A percentile compares a stretch with the other conserved stretches of the same genome.
Evolutionary conservation across 202 grass and related monocot species (phyloP).

Genomic region (Eragrostis tef): DNA sequence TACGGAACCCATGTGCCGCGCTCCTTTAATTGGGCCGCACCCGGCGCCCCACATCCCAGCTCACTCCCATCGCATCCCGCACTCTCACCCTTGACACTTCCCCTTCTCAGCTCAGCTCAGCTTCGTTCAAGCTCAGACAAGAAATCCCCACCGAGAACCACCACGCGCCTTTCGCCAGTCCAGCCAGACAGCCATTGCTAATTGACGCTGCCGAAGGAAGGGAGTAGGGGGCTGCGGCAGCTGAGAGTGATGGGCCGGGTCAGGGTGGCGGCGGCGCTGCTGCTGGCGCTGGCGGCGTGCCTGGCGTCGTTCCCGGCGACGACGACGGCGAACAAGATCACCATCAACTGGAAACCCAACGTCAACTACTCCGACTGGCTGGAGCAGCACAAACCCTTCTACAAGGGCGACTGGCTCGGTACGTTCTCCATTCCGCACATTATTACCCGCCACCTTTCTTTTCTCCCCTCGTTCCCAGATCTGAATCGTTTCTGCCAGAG

Average conservation of each 20-base stretch:
- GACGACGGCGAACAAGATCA: constrained; percentile 67
- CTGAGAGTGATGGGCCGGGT: neutral
- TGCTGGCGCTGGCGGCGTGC: constrained; percentile 47
- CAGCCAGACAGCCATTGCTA: neutral
- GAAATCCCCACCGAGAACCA: neutral
- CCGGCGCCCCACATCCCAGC: constrained; percentile 16
- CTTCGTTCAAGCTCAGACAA: constrained; percentile 9
- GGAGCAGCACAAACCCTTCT: constrained; percentile 78
- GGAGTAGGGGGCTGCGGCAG: neutral
- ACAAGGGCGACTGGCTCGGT: constrained; percentile 98
- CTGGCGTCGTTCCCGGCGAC: constrained; percentile 33
- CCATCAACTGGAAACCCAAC: constrained; percentile 69
- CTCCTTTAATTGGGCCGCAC: constrained; percentile 36
- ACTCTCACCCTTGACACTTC: neutral
- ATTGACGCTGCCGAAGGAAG: neutral
- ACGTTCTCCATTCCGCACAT: neutral
- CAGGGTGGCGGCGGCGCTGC: constrained; percentile 12
- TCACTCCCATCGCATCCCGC: constrained; percentile 29
- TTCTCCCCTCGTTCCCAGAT: neutral
- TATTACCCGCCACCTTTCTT: too few relatives aligned
- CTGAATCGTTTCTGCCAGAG: neutral
- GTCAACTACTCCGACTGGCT: constrained; percentile 86
- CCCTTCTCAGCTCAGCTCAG: neutral
- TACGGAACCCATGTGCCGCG: constrained; percentile 39
- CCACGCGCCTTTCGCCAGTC: neutral